Base-by-base conservation (phyloP, 768 basidiomycete genomes). In the Macrocybe gigantea region DNA sequence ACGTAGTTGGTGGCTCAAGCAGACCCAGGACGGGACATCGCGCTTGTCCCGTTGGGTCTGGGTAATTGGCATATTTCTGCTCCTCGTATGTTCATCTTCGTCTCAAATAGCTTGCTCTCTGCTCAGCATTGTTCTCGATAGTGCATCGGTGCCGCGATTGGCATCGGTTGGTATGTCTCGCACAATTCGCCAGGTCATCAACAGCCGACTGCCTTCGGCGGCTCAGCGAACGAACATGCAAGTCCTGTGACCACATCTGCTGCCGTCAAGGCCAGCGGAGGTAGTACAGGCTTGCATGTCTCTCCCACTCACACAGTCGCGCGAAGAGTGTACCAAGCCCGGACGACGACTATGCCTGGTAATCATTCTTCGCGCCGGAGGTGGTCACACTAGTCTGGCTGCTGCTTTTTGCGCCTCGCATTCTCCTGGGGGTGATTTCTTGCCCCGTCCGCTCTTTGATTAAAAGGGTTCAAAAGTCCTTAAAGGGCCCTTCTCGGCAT, bases 41-140 rank as follows among this genome's bases (percentile, higher is more conserved):
- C 70, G 75, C 29, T 58, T 83, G 49, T 78, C 77, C 5, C 73
- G 80, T 33, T 86, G 79, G 81, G 78, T 90, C 2, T 88, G 84
- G 82, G 49, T 88, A 43, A 56, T 80, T 35, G 85, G 79, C n/a
- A 51, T 88, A 11, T 2, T 79, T 30, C 56, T 90, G 35, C 55
- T 89, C 46, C 44, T 80, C 13, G 78, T 79, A 57, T 41, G 78
- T 67, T 6, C 41, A 13, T 13, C 31, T 42, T 11, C 2, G 10
- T 11, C 30, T 33, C 44, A 33, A 11, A 35, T 36, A n/a, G 35
- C n/a, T 40, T 30, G 33, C 15, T 39, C 15, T 45, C 32, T 15
- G 7, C 39, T 41, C 33, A 49, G 34, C 13, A 37, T 36, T 36
- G 30, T 8, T 47, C 7, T 14, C 5, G 43, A 3, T 49, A 80